These are phyloP conservation scores for Trichopus zeylanicus DNA, from an alignment of 116 monocot genomes.

Conservation along the genomic window DNA sequence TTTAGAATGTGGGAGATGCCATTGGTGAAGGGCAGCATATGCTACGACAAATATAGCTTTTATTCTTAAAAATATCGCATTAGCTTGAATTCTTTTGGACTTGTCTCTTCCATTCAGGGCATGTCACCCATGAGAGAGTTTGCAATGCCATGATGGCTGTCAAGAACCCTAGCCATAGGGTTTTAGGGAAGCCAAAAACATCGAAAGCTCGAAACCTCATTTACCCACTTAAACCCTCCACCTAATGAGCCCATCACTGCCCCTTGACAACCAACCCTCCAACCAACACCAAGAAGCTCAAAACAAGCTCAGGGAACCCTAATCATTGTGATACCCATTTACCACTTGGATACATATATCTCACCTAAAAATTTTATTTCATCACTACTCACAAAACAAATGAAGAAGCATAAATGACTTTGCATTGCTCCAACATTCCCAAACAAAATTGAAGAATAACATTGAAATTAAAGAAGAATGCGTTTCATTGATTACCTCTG, in stretches of 20 bases:
- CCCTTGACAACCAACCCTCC: constrained; percentile 1
- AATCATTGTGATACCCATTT: constrained; percentile 25
- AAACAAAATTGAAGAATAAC: too few species aligned
- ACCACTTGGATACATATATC: not conserved
- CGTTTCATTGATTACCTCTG: constrained; percentile 52
- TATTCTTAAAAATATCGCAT: too few species aligned
- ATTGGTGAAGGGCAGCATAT: too few species aligned
- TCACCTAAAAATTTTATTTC: not conserved
- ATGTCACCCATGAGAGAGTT: not conserved
- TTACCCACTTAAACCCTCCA: not conserved
- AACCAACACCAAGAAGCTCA: constrained; percentile 10
- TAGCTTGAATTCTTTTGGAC: not conserved
- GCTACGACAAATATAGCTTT: too few species aligned
- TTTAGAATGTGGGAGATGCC: too few species aligned
- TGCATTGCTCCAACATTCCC: not conserved
- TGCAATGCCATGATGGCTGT: too few species aligned
- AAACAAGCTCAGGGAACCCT: constrained; percentile 12
- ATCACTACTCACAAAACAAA: not conserved
- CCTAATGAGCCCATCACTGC: not conserved
- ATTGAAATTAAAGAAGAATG: not conserved
- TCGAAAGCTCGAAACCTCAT: not conserved
- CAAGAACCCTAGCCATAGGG: constrained; percentile 1
- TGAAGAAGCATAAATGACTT: not conserved
- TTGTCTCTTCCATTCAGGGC: not conserved
- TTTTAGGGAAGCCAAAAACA: not conserved